These are phyloP conservation scores for Fusarium illudens DNA, from an alignment of 2,329 filamentous ascomycete genomes.

Conservation along the genomic window DNA sequence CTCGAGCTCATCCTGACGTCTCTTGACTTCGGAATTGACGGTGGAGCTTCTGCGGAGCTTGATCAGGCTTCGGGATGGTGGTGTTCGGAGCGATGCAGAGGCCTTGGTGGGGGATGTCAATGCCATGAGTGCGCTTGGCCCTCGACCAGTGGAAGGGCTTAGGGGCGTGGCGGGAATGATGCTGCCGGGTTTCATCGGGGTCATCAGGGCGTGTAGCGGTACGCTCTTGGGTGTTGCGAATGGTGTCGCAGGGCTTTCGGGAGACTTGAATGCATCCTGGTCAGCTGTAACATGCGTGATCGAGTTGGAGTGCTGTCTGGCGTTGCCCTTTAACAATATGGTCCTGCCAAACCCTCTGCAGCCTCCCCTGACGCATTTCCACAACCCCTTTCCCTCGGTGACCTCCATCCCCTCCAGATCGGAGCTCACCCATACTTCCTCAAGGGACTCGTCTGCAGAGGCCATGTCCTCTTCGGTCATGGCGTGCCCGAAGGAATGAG, in stretches of 20 bases:
- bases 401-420: conserved; percentile 16
- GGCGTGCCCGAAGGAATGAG: conserved; percentile 5
- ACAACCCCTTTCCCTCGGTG: not conserved
- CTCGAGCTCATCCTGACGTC: conserved; percentile 16
- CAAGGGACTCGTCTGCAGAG: not conserved
- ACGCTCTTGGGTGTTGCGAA: not conserved
- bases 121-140: not conserved
- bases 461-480: not conserved
- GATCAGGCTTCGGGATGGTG: not conserved
- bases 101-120: not conserved
- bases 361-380: conserved; percentile 21
- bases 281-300: not conserved
- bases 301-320: conserved; percentile 6
- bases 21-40: not conserved
- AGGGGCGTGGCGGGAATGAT: not conserved
- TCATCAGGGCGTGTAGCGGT: not conserved
- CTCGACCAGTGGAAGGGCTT: conserved; percentile 33
- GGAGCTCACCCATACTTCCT: conserved; percentile 11
- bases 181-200: conserved; percentile 8
- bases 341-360: conserved; percentile 11
- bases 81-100: not conserved
- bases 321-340: not conserved
- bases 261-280: not conserved
- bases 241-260: not conserved
- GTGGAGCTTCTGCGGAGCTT: not conserved